Evolutionary conservation across 768 basidiomycete genomes (phyloP).

Genomic region (Pisolithus sp.): DNA sequence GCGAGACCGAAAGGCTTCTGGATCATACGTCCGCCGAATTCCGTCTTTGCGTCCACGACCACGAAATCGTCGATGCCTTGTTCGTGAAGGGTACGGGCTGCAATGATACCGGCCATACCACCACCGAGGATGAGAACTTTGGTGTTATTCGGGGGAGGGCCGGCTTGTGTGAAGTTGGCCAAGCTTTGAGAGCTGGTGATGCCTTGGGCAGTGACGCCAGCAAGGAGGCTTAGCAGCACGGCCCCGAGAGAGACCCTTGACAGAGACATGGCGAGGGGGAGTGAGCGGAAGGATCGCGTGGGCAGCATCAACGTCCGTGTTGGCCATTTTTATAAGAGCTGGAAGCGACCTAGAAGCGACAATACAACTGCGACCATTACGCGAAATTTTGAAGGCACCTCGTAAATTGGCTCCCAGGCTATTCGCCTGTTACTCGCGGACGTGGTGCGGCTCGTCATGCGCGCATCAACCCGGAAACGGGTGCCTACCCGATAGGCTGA

Average conservation of each 20-base stretch:
- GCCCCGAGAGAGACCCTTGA: neutral
- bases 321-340: too few relatives aligned
- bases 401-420: too few relatives aligned
- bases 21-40: conserved; percentile 59
- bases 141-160: conserved; percentile 9
- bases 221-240: conserved; percentile 2
- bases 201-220: conserved; percentile 3
- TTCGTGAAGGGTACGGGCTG: conserved; percentile 52
- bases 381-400: too few relatives aligned
- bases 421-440: too few relatives aligned
- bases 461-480: too few relatives aligned
- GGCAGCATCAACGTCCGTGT: too few relatives aligned
- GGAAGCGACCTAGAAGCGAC: too few relatives aligned
- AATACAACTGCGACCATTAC: too few relatives aligned
- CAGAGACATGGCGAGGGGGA: conserved; percentile 12
- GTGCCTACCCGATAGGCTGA: too few relatives aligned
- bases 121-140: conserved; percentile 58
- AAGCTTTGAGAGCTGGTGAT: too few relatives aligned
- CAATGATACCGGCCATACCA: conserved; percentile 59
- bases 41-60: conserved; percentile 50
- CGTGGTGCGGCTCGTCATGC: too few relatives aligned
- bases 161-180: conserved; percentile 1
- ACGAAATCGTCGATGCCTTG: conserved; percentile 52
- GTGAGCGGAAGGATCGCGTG: too few relatives aligned
- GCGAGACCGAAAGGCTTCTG: conserved; percentile 37